Evolutionary conservation across 2,329 filamentous ascomycete genomes (phyloP).

Genomic region (Emericellopsis cladophorae): DNA sequence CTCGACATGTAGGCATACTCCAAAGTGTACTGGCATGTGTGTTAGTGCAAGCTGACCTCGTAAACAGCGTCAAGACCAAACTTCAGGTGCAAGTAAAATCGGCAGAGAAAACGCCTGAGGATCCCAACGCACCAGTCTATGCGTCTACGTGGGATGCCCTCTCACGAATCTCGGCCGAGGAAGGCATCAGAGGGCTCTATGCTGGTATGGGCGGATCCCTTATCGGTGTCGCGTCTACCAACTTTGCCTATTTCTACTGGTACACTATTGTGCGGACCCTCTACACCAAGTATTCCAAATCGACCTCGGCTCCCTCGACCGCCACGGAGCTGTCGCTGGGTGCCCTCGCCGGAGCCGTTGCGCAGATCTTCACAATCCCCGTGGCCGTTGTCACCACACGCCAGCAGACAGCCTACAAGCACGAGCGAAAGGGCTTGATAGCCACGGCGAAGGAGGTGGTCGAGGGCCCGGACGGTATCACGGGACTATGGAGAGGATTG

Average conservation of each 20-base stretch:
- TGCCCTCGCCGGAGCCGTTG: constrained; percentile 76
- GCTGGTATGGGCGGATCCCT: constrained; percentile 78
- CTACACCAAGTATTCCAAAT: constrained; percentile 53
- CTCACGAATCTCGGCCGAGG: constrained; percentile 65
- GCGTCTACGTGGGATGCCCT: constrained; percentile 81
- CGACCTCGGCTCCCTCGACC: constrained; percentile 52
- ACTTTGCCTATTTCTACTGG: constrained; percentile 99
- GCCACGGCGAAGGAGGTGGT: constrained; percentile 85
- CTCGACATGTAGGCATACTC: constrained; percentile 69
- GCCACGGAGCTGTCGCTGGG: constrained; percentile 74
- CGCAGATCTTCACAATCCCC: constrained; percentile 92
- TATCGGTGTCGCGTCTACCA: constrained; percentile 88
- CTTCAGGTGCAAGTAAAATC: constrained; percentile 87
- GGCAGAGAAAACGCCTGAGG: constrained; percentile 26
- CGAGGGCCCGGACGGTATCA: constrained; percentile 77
- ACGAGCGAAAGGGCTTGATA: constrained; percentile 72
- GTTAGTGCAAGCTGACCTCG: background rate
- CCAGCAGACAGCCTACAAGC: constrained; percentile 83
- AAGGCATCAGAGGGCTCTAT: constrained; percentile 76
- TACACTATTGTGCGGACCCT: constrained; percentile 78
- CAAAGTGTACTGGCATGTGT: background rate
- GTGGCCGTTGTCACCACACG: constrained; percentile 91
- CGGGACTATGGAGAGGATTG: constrained; percentile 84
- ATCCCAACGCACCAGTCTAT: constrained; percentile 56
- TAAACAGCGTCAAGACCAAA: constrained; percentile 76